A percentile compares a stretch with the other conserved stretches of the same genome.
phyloP scores from a whole-genome alignment of 192 early-diverging fungal genomes.

The Thoreauomyces humboldtii region DNA sequence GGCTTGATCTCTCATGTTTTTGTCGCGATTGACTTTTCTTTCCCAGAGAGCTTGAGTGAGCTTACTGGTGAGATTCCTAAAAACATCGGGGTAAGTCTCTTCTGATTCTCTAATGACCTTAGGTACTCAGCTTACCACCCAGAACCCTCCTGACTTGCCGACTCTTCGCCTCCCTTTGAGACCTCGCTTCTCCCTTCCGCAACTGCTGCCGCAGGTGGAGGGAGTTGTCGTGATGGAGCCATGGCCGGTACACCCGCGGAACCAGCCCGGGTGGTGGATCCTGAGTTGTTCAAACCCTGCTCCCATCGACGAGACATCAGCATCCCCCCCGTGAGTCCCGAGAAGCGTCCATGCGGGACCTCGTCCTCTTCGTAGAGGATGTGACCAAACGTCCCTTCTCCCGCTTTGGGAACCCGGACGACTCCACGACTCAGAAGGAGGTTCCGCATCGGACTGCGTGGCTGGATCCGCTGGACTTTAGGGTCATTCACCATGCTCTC shows the following conservation, averaged over 20 bases:
- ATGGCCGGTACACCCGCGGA: neutral
- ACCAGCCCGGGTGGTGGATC: neutral
- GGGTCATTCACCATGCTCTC: neutral
- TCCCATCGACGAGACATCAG: conserved; percentile 7
- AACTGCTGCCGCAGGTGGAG: neutral
- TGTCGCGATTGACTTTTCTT: conserved; percentile 10
- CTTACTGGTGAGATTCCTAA: conserved; percentile 16
- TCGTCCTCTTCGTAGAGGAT: neutral
- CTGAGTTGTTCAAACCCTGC: neutral
- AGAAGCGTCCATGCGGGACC: neutral
- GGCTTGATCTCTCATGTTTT: conserved; percentile 3
- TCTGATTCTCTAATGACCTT: neutral
- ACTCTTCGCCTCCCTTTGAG: neutral
- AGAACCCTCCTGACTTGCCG: neutral
- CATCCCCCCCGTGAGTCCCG: conserved; percentile 16
- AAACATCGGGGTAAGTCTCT: too few relatives aligned
- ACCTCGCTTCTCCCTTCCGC: neutral
- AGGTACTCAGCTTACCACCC: neutral
- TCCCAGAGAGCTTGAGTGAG: conserved; percentile 3
- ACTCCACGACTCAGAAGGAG: conserved; percentile 16
- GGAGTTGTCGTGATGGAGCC: neutral
- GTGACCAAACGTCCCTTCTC: neutral
- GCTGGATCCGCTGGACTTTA: neutral
- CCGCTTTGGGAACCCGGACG: neutral
- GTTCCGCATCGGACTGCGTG: conserved; percentile 4